Base-by-base conservation (phyloP, 768 basidiomycete genomes). In the Trametes punicea region DNA sequence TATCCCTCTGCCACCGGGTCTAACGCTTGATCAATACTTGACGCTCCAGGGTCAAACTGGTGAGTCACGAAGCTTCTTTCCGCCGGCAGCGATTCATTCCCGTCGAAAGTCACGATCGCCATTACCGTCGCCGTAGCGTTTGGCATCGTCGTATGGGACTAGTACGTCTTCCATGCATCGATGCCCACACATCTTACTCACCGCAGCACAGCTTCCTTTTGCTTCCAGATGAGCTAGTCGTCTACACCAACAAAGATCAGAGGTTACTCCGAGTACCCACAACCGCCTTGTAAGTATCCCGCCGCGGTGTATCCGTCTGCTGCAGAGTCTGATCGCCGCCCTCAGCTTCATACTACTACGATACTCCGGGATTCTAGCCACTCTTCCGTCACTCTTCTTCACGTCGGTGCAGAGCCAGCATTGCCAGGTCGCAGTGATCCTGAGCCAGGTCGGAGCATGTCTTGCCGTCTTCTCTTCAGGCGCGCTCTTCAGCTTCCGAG, bases 401-500 rank as follows among this genome's bases (percentile, higher is more conserved):
- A 57, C 50, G 4, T 52, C 42, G 9, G 41, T 57, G 13, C 56
- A 66, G 49, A 67, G 62, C 31, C 49, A 58, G 7, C 63, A 69
- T 42, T 74, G 72, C 47, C 70, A 71, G 47, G 51, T 65, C 4
- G 70, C 68, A 6, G 65, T 70, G 2, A 64, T 67, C 21, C 55
- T 65, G 13, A 69, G 70, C 40, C 68, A 70, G 53, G 67, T 66
- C 13, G 69, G 70, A 25, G 66, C 62, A 8, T 57, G 70, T 6
- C 57, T 71, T 23, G 67, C 68, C 16, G 65, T 71, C 21, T 65
- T 63, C 11, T 69, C 69, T 0, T 67, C 70, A 26, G 73, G 72
- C 39, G 54, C 62, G 16, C 67, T 75, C 11, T 70, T 73, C 51
- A 67, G 67, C 56, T 68, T 67, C 50, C 71, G 72, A 36, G 67